Evolutionary conservation across 2,329 filamentous ascomycete genomes (phyloP), one percentile per base, ranked within the genome.

Genomic region (Colletotrichum magnum): DNA sequence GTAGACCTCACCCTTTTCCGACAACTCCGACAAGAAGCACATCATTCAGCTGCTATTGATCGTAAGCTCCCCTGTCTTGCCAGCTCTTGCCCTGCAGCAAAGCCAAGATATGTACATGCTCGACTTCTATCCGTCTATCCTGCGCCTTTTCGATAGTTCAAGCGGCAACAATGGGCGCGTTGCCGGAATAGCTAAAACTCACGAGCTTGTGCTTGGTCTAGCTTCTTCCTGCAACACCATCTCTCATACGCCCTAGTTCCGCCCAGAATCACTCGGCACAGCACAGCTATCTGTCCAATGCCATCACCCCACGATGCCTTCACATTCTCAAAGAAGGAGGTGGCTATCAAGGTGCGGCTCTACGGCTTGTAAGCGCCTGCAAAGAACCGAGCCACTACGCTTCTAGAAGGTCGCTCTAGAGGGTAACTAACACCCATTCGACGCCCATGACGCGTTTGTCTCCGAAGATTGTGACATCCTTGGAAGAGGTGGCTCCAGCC

Each of bases 321-420:
- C 7, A 7, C 24, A 45, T 45, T n/a, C 63, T 61, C 50, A 43
- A 69, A 66, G 3, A 61, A 36, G 62, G 50, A 67, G 63, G 62
- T 61, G 62, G 4, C 15, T 43, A 61, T 61, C 62, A 45, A 47
- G 62, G 32, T 52, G 41, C 52, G 67, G 50, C 62, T 69, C 67
- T 21, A 15, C 13, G 28, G 28, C 39, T n/a, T 10, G 13, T 16
- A 51, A 4, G 5, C 16, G 4, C 13, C 16, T n/a, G 5, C 13
- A 21, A 26, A 41, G 26, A 9, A 53, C 6, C 1, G 16, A 36
- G 9, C 32, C 28, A n/a, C n/a, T 24, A 39, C 43, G 13, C 26
- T 56, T 67, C 54, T 57, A 18, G 54, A 54, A 69, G 56, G 58
- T 39, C n/a, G 26, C 26, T 43, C 47, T 15, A 2, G 1, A 36